These are phyloP conservation scores for Aspergillus pseudoviridinutans DNA, from an alignment of 2,329 filamentous ascomycete genomes.

Conservation along the genomic window DNA sequence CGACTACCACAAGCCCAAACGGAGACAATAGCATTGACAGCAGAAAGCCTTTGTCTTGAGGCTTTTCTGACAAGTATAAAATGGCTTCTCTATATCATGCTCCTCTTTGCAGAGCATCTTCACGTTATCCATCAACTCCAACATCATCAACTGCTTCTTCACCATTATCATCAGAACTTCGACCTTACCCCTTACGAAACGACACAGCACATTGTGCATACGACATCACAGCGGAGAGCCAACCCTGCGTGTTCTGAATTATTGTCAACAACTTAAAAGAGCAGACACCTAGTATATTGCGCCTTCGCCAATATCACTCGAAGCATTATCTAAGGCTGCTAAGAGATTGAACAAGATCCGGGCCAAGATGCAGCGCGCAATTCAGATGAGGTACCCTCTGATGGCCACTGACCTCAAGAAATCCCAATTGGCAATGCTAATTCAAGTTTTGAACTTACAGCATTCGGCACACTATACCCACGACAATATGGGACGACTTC, in stretches of 20 bases:
- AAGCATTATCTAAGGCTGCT: neutral
- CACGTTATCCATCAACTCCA: neutral
- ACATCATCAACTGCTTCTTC: neutral
- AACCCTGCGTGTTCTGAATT: neutral
- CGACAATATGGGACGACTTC: conserved; percentile 7
- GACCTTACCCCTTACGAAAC: neutral
- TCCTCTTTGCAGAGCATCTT: neutral
- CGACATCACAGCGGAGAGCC: neutral
- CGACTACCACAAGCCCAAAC: neutral
- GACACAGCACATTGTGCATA: neutral
- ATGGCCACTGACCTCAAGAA: conserved; percentile 16
- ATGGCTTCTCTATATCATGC: neutral
- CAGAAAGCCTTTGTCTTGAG: neutral
- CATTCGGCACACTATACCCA: neutral
- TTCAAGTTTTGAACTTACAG: conserved; percentile 17
- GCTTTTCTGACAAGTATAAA: neutral
- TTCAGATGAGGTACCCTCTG: conserved; percentile 14
- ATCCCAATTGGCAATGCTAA: conserved; percentile 19
- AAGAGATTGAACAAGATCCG: neutral
- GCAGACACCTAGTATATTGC: neutral
- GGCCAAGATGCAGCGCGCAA: neutral
- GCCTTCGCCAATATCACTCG: neutral
- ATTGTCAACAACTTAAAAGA: neutral
- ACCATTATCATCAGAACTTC: neutral
- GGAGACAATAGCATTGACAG: neutral